phyloP scores from a whole-genome alignment of 2,329 filamentous ascomycete species.

The Verticillium nubilum region DNA sequence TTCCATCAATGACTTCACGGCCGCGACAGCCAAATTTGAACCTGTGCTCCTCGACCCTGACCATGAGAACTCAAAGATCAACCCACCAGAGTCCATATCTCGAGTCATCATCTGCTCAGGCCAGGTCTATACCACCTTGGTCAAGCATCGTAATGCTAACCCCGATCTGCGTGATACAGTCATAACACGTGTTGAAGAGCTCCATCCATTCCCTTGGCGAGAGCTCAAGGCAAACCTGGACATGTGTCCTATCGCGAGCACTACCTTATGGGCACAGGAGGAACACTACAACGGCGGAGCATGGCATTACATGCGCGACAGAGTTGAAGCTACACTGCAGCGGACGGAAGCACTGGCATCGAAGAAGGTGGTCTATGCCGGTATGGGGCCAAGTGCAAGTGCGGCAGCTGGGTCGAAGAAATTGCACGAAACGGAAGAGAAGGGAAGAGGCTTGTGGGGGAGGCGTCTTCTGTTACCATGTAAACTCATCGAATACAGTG shows the following conservation, averaged over 20 bases:
- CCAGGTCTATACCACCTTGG: slow-evolving; percentile 87
- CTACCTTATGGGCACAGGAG: slow-evolving; percentile 18
- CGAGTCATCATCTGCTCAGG: slow-evolving; percentile 91
- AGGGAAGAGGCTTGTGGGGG: neutral
- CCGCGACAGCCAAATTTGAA: slow-evolving; percentile 77
- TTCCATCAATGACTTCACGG: slow-evolving; percentile 80
- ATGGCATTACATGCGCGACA: slow-evolving; percentile 17
- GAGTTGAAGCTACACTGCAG: slow-evolving; percentile 11
- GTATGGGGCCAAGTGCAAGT: neutral
- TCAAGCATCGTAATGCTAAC: slow-evolving; percentile 37
- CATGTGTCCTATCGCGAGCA: slow-evolving; percentile 13
- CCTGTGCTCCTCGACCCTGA: slow-evolving; percentile 94
- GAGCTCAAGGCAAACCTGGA: slow-evolving; percentile 14
- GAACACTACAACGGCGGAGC: slow-evolving; percentile 19
- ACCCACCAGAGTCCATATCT: slow-evolving; percentile 76
- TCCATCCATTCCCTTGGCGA: slow-evolving; percentile 19
- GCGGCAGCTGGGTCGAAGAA: slow-evolving; percentile 3
- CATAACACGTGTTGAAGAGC: slow-evolving; percentile 17
- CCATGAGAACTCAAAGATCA: slow-evolving; percentile 69
- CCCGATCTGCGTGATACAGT: slow-evolving; percentile 8
- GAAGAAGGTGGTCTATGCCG: neutral
- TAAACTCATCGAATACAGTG: no score
- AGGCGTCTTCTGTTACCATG: neutral
- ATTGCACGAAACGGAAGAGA: slow-evolving; percentile 2
- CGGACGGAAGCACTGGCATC: neutral